Base-by-base conservation (phyloP, 1,139 yeast genomes). In the Debaryomycetaceae sp. region DNA sequence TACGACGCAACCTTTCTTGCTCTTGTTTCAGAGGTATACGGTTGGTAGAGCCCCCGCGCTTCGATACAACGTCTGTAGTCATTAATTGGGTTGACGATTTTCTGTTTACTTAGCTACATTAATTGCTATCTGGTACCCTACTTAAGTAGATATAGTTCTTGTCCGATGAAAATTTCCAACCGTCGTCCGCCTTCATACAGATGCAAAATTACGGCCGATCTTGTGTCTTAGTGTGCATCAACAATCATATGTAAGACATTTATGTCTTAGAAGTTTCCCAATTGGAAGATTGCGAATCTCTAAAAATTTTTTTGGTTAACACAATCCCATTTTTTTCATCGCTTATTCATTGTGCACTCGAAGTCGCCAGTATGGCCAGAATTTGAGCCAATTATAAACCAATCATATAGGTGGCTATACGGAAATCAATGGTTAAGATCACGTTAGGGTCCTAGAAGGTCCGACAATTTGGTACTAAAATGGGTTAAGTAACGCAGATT, bases 21-120 rank as follows among this genome's bases (percentile, higher is more conserved):
- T 58, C 58, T 29, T 42, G 39, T 6, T 44, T 34, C 47, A 53
- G 51, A 5, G 55, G 53, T 8, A 22, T 22, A 11, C 26, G 26
- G 26, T 22, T 22, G 26, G 7, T 22, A 11, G 26, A 22, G 11
- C 26, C 26, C 26, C 26, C 26, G 11, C 26, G 26, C 11, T 22
- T 22, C 26, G 26, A 22, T 11, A 11, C 7, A 8, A 22, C 26
- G 7, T 22, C 26, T 22, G 26, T 22, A 22, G 26, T 22, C 26
- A 22, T 22, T 8, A 11, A 22, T 22, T 22, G 26, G 2, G 26
- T 8, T 11, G 7, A 22, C 26, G 26, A 11, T 22, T 22, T n/a
- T n/a, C n/a, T n/a, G n/a, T n/a, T n/a, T n/a, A n/a, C n/a, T n/a
- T n/a, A n/a, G n/a, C n/a, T n/a, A n/a, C n/a, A n/a, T n/a, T n/a